Conservation (phyloP, 2,329 filamentous ascomycete genomes). For the Fulvia fulva region DNA sequence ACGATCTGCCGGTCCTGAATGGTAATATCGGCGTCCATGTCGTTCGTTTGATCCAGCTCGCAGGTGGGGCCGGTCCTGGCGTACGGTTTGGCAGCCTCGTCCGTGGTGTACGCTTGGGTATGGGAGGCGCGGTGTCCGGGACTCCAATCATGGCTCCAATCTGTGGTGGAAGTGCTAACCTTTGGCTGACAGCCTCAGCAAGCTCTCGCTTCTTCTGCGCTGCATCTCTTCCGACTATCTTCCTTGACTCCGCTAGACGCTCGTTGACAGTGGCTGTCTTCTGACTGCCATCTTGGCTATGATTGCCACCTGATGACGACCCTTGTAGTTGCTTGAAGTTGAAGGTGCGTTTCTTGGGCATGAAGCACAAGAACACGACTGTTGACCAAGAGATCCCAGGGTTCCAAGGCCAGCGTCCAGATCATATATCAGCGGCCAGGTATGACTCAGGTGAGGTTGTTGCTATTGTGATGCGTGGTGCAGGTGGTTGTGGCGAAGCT, state of each 20-base stretch:
- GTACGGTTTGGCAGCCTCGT: constrained; percentile 32
- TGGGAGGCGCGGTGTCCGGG: constrained; percentile 44
- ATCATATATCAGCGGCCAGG: constrained; percentile 7
- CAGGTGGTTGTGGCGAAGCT: constrained; percentile 1
- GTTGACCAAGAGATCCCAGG: not conserved
- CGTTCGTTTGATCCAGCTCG: constrained; percentile 41
- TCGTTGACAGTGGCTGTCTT: constrained; percentile 41
- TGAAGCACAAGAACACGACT: constrained; percentile 23
- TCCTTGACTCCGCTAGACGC: constrained; percentile 45
- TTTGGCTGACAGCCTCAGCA: constrained; percentile 39
- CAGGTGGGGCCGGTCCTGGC: constrained; percentile 45
- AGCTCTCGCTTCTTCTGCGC: constrained; percentile 40
- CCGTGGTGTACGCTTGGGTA: constrained; percentile 40
- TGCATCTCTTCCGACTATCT: constrained; percentile 38
- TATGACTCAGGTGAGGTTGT: not conserved
- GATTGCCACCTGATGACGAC: constrained; percentile 30
- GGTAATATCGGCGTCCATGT: constrained; percentile 20
- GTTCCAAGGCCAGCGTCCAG: not conserved
- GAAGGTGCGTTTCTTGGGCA: constrained; percentile 48
- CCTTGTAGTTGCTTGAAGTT: constrained; percentile 41
- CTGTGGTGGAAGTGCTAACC: constrained; percentile 41
- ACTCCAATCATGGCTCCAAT: constrained; percentile 44
- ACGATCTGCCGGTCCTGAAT: constrained; percentile 17
- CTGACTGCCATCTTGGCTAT: constrained; percentile 26
- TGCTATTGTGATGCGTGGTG: not conserved